A percentile compares a stretch with the other conserved stretches of the same genome.
phyloP scores from a whole-genome alignment of 495 filamentous ascomycete genomes.

The Neurospora sp. region DNA sequence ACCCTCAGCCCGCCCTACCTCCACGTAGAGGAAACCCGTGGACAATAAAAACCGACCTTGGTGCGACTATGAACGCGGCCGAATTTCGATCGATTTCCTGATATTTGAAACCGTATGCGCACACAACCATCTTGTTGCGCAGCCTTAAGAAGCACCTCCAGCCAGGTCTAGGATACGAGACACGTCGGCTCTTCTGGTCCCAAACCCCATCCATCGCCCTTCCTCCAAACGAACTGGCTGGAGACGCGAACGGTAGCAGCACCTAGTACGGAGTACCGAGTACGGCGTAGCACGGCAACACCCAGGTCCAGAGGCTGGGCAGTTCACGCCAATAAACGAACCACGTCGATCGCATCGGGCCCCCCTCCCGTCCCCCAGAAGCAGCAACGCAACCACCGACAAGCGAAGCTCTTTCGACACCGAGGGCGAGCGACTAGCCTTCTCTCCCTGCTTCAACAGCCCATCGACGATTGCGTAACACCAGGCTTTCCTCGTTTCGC shows the following conservation, averaged over 20 bases:
- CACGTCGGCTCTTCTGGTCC: not conserved
- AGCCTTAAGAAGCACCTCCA: not conserved
- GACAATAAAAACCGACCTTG: not conserved
- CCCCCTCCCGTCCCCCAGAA: not conserved
- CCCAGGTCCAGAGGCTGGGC: not conserved
- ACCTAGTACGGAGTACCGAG: not conserved
- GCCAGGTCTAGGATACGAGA: not conserved
- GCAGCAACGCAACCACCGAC: not conserved
- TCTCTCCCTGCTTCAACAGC: not conserved
- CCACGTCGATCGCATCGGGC: not conserved
- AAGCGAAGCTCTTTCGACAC: slow-evolving; percentile 1
- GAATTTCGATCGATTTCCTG: not conserved
- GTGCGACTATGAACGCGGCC: not conserved
- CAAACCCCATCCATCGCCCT: not conserved
- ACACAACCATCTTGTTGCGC: not conserved
- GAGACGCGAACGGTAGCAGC: not conserved
- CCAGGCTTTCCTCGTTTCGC: not conserved
- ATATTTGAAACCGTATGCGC: not conserved
- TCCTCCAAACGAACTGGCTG: not conserved
- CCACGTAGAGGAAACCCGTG: not conserved
- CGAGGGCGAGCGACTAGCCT: not conserved
- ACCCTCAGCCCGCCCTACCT: not conserved
- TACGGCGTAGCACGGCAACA: not conserved
- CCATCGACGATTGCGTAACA: not conserved
- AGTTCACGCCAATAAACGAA: slow-evolving; percentile 2